A percentile compares a stretch with the other conserved stretches of the same genome.
These are phyloP conservation scores for Hebeloma cylindrosporum DNA, from an alignment of 768 basidiomycete species.

Conservation along the genomic window DNA sequence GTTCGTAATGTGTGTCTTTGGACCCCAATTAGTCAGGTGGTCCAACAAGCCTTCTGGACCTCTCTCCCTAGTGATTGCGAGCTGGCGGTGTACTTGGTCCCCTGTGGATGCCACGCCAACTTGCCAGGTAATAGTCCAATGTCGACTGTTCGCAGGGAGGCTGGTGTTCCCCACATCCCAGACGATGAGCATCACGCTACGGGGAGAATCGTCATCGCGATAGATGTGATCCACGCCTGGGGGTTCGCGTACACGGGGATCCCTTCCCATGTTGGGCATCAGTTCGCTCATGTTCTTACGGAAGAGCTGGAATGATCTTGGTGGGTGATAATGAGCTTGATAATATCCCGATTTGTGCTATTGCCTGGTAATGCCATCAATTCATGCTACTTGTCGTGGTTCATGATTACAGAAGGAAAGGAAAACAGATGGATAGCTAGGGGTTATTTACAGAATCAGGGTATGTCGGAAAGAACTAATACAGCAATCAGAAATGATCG, in stretches of 20 bases:
- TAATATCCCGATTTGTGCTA: too few species aligned
- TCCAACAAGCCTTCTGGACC: constrained; percentile 9
- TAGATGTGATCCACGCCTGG: constrained; percentile 21
- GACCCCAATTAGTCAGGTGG: constrained; percentile 30
- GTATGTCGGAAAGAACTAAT: too few species aligned
- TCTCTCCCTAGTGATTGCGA: constrained; percentile 21
- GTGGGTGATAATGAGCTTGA: too few species aligned
- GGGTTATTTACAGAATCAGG: too few species aligned
- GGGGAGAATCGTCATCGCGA: constrained; percentile 12
- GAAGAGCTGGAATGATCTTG: too few species aligned
- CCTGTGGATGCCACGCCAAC: constrained; percentile 16
- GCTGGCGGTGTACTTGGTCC: constrained; percentile 17
- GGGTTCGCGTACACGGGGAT: constrained; percentile 4
- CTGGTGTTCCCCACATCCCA: constrained; percentile 4
- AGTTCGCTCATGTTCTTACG: too few species aligned
- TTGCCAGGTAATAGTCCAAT: constrained; percentile 25
- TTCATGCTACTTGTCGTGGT: too few species aligned
- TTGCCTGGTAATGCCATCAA: too few species aligned
- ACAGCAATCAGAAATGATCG: too few species aligned
- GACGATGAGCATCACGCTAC: constrained; percentile 17
- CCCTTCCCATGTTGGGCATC: constrained; percentile 13
- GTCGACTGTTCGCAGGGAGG: constrained; percentile 13
- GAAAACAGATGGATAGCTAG: too few species aligned
- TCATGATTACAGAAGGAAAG: too few species aligned
- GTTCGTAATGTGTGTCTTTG: constrained; percentile 21